These are phyloP conservation scores for Miscanthus lutarioriparius DNA, from an alignment of 176 grass and related monocot species.

Conservation along the genomic window DNA sequence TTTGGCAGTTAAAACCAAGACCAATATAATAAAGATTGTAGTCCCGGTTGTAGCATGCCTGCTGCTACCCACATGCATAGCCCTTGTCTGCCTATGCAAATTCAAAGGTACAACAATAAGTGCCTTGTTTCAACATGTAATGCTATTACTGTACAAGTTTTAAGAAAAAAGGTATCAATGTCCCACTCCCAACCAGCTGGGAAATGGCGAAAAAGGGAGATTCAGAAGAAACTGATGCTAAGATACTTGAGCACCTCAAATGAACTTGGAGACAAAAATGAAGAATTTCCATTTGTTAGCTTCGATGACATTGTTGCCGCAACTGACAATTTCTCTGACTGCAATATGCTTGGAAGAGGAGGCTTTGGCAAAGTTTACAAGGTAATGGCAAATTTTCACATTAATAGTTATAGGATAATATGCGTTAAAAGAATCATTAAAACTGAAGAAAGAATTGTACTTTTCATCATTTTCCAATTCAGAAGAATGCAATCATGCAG, in stretches of 20 bases:
- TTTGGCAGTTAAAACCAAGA: conserved; percentile 1
- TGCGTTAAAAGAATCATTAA: neutral
- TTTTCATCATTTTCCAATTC: neutral
- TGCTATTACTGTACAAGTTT: neutral
- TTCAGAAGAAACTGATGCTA: neutral
- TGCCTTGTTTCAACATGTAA: neutral
- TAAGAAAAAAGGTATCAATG: neutral
- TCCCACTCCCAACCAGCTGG: neutral
- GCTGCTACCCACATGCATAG: neutral
- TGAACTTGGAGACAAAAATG: neutral
- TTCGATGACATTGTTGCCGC: conserved; percentile 24
- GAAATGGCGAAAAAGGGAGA: neutral
- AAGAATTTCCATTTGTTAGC: conserved; percentile 28
- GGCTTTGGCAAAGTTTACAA: conserved; percentile 54
- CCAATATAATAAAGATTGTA: conserved; percentile 8
- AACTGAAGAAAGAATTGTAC: neutral
- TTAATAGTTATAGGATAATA: neutral
- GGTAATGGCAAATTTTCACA: conserved; percentile 10
- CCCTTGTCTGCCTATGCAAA: neutral
- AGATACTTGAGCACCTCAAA: neutral
- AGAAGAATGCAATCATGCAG: conserved; percentile 20
- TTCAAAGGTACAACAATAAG: conserved; percentile 23
- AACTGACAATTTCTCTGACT: conserved; percentile 42
- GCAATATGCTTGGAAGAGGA: conserved; percentile 40
- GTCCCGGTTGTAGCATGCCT: neutral